Evolutionary conservation across 805 yeast genomes (phyloP).

Genomic region (Ogataea salicorniae): DNA sequence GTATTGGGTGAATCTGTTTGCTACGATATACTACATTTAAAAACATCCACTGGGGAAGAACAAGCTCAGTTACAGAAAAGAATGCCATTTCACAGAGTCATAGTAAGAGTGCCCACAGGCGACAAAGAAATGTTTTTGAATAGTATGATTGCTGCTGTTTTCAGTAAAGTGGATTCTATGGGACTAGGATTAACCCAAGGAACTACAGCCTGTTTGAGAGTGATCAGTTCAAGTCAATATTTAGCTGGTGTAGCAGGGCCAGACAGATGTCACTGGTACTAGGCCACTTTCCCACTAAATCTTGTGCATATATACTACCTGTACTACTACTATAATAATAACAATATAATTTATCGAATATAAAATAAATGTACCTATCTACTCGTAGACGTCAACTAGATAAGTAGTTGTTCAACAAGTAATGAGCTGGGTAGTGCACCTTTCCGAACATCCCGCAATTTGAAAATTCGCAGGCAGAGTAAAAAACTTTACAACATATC

Average conservation of each 20-base stretch:
- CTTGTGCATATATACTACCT: neutral
- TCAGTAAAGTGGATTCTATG: constrained; percentile 6
- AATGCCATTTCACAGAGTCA: constrained; percentile 3
- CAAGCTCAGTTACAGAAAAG: neutral
- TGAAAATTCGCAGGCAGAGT: too few species aligned
- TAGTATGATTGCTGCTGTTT: constrained; percentile 12
- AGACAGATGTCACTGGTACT: constrained; percentile 16
- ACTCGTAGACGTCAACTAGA: too few species aligned
- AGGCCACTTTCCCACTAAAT: neutral
- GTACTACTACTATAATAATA: neutral
- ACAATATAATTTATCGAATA: neutral
- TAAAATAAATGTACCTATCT: too few species aligned
- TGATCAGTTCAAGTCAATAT: constrained; percentile 16
- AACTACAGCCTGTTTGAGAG: constrained; percentile 6
- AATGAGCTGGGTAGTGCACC: too few species aligned
- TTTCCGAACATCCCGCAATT: too few species aligned
- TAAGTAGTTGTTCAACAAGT: too few species aligned
- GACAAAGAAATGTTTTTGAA: constrained; percentile 18
- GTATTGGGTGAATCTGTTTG: constrained; percentile 23
- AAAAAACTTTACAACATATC: too few species aligned
- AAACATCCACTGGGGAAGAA: too few species aligned
- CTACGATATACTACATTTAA: constrained; percentile 20
- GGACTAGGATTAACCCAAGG: constrained; percentile 3
- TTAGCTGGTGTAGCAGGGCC: constrained; percentile 24
- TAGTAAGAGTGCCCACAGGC: constrained; percentile 19